Percentiles rank a stretch among this genome's conserved stretches.
phyloP scores from a whole-genome alignment of 1,139 yeast genomes.

The Groenewaldozyma auringiensis region DNA sequence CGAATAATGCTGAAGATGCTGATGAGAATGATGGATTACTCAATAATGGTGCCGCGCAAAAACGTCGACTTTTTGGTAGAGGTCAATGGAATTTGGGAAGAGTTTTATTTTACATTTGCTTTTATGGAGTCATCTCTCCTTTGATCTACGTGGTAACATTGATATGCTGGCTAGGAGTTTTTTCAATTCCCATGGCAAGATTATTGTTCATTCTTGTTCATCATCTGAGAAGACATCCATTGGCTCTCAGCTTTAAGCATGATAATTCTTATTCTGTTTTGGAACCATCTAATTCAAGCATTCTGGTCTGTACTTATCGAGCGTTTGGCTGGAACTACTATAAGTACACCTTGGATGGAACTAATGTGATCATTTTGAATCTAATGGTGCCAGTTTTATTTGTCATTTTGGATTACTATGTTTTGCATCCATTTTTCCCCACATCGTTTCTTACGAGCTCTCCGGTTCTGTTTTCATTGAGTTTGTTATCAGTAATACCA shows the following conservation, averaged over 20 bases:
- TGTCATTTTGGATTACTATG: slow-evolving; percentile 71
- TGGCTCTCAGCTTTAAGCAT: slow-evolving; percentile 65
- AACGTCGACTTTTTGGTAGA: slow-evolving; percentile 68
- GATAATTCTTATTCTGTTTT: slow-evolving; percentile 34
- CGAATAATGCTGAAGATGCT: slow-evolving; percentile 12
- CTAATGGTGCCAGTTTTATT: slow-evolving; percentile 70
- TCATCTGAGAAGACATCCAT: slow-evolving; percentile 84
- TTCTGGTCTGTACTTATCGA: slow-evolving; percentile 76
- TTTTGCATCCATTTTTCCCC: slow-evolving; percentile 47
- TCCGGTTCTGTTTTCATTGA: slow-evolving; percentile 55
- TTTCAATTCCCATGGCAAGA: slow-evolving; percentile 91
- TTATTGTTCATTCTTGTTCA: slow-evolving; percentile 57
- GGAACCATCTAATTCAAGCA: slow-evolving; percentile 35
- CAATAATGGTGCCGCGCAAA: background rate
- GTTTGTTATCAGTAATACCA: slow-evolving; percentile 82
- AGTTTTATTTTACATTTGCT: slow-evolving; percentile 64
- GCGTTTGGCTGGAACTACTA: slow-evolving; percentile 89
- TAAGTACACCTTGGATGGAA: slow-evolving; percentile 93
- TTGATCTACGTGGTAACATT: slow-evolving; percentile 48
- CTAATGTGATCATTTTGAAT: slow-evolving; percentile 86
- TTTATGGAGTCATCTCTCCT: slow-evolving; percentile 66
- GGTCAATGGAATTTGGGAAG: slow-evolving; percentile 90
- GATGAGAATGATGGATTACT: slow-evolving; percentile 14
- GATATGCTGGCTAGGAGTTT: slow-evolving; percentile 73
- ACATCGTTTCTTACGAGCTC: slow-evolving; percentile 51